A percentile compares a stretch with the other conserved stretches of the same genome.
Conservation (phyloP, 2,329 filamentous ascomycete genomes). For the Colletotrichum cereale region DNA sequence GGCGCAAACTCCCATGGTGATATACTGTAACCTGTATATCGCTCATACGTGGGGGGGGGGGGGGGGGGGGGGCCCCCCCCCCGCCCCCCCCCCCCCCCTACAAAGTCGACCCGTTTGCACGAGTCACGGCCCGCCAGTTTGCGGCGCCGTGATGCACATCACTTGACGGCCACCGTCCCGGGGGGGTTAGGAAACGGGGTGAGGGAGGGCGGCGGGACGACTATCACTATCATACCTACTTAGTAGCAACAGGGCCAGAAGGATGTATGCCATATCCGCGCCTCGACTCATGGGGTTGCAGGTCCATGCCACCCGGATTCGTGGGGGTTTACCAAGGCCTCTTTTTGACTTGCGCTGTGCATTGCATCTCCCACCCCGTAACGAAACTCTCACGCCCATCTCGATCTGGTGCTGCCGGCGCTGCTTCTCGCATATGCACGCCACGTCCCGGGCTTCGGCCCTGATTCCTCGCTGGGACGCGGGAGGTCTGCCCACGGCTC, state of each 20-base stretch:
- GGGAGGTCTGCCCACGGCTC: no score
- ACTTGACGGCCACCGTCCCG: neutral
- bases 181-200: no score
- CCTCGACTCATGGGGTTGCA: constrained; percentile 1
- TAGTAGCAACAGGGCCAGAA: no score
- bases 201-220: no score
- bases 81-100: no score
- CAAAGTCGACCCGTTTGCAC: neutral
- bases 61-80: no score
- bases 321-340: neutral
- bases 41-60: neutral
- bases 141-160: neutral
- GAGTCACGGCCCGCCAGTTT: neutral
- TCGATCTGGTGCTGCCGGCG: neutral
- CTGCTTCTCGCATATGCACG: neutral
- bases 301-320: neutral
- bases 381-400: no score
- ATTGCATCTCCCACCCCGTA: neutral
- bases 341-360: neutral
- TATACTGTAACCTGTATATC: no score
- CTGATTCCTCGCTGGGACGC: neutral
- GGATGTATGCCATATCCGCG: neutral
- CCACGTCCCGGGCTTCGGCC: neutral
- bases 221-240: no score
- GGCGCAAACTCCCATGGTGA: no score